These are phyloP conservation scores for Mentha longifolia DNA, from an alignment of 257 asterid species.

Conservation along the genomic window DNA sequence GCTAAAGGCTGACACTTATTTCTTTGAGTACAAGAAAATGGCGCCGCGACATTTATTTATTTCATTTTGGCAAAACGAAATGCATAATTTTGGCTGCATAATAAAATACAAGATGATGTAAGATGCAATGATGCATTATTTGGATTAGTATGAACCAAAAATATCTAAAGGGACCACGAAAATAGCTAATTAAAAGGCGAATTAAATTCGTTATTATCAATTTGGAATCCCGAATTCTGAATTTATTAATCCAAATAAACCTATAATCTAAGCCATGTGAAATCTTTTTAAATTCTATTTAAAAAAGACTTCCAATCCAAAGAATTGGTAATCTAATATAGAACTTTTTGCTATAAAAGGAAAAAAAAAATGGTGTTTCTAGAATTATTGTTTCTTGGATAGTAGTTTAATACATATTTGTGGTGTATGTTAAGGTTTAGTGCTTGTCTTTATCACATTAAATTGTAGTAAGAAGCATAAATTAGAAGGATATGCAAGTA, in stretches of 20 bases:
- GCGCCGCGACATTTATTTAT: not conserved
- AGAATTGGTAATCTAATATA: not conserved
- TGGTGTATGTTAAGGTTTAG: not conserved
- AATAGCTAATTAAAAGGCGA: not conserved
- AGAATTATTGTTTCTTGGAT: not conserved
- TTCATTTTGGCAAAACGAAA: not conserved
- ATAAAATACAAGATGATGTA: not conserved
- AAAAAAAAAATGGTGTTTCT: not conserved
- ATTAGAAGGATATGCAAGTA: slow-evolving; percentile 31
- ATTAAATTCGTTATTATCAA: not conserved
- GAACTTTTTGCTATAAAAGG: not conserved
- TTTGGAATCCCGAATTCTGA: not conserved
- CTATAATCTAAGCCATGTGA: no score
- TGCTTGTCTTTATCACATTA: slow-evolving; percentile 33
- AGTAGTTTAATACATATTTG: not conserved
- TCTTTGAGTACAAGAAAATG: slow-evolving; percentile 44
- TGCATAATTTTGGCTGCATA: not conserved
- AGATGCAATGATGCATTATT: not conserved
- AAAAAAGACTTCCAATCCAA: no score
- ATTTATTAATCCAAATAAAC: no score
- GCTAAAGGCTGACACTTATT: slow-evolving; percentile 42
- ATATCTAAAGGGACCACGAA: not conserved
- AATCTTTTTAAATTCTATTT: no score
- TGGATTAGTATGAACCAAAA: not conserved
- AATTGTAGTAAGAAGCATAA: slow-evolving; percentile 21